Conservation (phyloP, 768 basidiomycete genomes). For the Agrocybe chaxingu region DNA sequence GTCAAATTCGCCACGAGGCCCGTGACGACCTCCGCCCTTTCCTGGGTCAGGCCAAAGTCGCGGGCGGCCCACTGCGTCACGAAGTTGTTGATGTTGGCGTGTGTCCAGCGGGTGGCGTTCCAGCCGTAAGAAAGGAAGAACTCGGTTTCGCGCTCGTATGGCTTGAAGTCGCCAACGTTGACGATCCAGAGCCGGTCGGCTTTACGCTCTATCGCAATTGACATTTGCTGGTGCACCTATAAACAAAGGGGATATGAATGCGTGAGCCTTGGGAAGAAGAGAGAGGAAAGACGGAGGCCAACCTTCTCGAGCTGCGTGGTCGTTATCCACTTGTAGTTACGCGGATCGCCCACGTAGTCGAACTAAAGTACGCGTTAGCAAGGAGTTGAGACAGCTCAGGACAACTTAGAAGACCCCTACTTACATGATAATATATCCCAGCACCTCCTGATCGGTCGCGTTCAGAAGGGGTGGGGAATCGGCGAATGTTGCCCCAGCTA, state of each 20-base stretch:
- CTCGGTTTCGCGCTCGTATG: slow-evolving; percentile 67
- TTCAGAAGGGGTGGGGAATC: slow-evolving; percentile 51
- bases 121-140: slow-evolving; percentile 66
- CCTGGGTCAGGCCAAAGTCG: slow-evolving; percentile 50
- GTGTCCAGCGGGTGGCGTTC: slow-evolving; percentile 54
- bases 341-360: slow-evolving; percentile 56
- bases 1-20: slow-evolving; percentile 56
- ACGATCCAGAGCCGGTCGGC: slow-evolving; percentile 65
- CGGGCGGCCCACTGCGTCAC: slow-evolving; percentile 59
- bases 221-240: slow-evolving; percentile 67
- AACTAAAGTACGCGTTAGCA: not conserved
- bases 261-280: not conserved
- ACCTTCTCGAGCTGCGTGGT: slow-evolving; percentile 52
- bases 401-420: slow-evolving; percentile 11
- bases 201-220: slow-evolving; percentile 55
- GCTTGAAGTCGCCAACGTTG: slow-evolving; percentile 76
- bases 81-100: slow-evolving; percentile 49
- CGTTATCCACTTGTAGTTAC: slow-evolving; percentile 75
- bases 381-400: not conserved
- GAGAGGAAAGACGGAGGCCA: slow-evolving; percentile 3
- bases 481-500: slow-evolving; percentile 70
- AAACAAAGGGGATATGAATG: no score
- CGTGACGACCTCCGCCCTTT: slow-evolving; percentile 39
- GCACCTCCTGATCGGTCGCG: slow-evolving; percentile 64
- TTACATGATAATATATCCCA: slow-evolving; percentile 67